Evolutionary conservation across 208 protist genomes (phyloP).

Genomic region (Trypanosoma theileri): DNA sequence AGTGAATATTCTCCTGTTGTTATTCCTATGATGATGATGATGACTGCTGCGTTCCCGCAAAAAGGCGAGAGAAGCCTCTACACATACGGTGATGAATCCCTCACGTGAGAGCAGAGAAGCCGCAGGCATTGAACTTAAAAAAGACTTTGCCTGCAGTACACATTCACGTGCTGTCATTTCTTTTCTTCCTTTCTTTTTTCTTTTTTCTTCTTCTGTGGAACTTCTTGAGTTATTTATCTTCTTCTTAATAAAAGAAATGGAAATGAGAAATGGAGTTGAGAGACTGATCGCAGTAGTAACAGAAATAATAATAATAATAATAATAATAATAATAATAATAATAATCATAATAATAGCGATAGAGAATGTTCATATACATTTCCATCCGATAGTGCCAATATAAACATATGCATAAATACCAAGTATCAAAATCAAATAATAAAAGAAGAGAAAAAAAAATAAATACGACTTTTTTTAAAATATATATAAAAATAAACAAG

Average conservation of each 20-base stretch:
- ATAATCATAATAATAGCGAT: too few species aligned
- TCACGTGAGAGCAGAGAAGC: constrained; percentile 13
- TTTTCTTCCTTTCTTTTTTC: neutral
- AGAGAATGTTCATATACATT: too few species aligned
- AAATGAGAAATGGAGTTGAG: too few species aligned
- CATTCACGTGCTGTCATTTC: neutral
- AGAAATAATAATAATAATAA: too few species aligned
- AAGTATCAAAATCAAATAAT: neutral
- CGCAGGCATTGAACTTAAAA: constrained; percentile 14
- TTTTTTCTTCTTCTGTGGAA: neutral
- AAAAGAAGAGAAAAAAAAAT: neutral
- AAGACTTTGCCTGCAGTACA: constrained; percentile 15
- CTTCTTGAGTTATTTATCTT: too few species aligned
- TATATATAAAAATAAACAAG: neutral
- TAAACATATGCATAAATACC: too few species aligned
- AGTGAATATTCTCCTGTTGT: neutral
- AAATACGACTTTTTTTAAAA: too few species aligned
- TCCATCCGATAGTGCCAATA: too few species aligned
- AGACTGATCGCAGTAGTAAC: too few species aligned
- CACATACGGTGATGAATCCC: constrained; percentile 16
- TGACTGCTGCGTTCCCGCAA: constrained; percentile 7
- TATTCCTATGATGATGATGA: too few species aligned
- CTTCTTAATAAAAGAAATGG: too few species aligned
- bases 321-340: too few species aligned
- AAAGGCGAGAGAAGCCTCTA: constrained; percentile 14